A percentile compares a stretch with the other conserved stretches of the same genome.
Evolutionary conservation across 2,329 filamentous ascomycete species (phyloP).

Genomic region (Colletotrichum sp.): DNA sequence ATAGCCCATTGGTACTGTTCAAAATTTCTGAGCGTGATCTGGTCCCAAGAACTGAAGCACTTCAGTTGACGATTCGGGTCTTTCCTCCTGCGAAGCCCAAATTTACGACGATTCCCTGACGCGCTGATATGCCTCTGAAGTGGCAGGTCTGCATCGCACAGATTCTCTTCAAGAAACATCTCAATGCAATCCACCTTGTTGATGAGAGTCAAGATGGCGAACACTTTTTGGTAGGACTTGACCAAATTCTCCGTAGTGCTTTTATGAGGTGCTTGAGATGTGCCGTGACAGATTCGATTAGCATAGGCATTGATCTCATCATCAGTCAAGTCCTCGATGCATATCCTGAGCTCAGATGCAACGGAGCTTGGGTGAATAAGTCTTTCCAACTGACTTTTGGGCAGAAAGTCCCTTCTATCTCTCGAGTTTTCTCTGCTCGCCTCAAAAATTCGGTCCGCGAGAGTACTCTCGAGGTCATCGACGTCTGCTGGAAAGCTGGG

Average conservation of each 20-base stretch:
- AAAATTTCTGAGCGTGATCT: neutral
- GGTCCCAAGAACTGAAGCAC: neutral
- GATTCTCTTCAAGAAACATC: neutral
- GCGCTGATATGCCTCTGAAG: too few species aligned
- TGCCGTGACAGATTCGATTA: neutral
- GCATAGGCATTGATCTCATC: neutral
- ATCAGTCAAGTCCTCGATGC: too few species aligned
- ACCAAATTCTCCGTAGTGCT: neutral
- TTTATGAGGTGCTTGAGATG: neutral
- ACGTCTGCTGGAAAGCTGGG: too few species aligned
- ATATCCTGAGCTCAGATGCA: too few species aligned
- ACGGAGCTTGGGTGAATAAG: neutral
- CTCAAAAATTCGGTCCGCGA: too few species aligned
- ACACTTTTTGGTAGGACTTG: neutral
- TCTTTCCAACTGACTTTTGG: neutral
- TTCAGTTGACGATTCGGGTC: accelerated
- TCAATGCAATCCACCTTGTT: neutral
- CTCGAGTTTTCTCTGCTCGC: too few species aligned
- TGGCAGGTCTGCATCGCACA: neutral
- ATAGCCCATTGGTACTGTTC: neutral
- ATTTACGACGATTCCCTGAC: too few species aligned
- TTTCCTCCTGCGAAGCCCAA: neutral
- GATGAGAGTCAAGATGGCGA: neutral
- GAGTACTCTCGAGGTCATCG: too few species aligned
- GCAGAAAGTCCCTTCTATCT: too few species aligned